Conservation (phyloP, 495 filamentous ascomycete species). For the Xylaria sp. region DNA sequence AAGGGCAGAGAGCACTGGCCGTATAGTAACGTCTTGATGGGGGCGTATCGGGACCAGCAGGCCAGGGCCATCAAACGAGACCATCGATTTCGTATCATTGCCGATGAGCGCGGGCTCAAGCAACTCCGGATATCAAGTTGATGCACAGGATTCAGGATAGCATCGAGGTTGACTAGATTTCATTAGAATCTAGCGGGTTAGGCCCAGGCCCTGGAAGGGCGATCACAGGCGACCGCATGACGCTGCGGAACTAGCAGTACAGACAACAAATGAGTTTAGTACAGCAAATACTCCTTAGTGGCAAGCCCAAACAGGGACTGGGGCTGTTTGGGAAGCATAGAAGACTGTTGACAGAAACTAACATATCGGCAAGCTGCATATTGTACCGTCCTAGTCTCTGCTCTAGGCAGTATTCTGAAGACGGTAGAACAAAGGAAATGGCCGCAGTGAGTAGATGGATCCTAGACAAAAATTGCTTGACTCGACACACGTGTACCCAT, state of each 20-base stretch:
- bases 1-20: conserved; percentile 28
- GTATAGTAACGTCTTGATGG: conserved; percentile 29
- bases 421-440: conserved; percentile 54
- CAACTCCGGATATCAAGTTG: conserved; percentile 37
- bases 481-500: conserved; percentile 59
- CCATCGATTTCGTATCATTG: conserved; percentile 38
- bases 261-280: conserved; percentile 57
- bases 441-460: conserved; percentile 43
- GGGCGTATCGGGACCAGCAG: conserved; percentile 32
- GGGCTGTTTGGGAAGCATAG: conserved; percentile 52
- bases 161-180: conserved; percentile 53
- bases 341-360: conserved; percentile 52
- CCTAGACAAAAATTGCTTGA: conserved; percentile 50
- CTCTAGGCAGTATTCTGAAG: conserved; percentile 42
- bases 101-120: conserved; percentile 37
- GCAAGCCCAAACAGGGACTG: conserved; percentile 51
- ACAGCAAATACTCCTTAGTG: conserved; percentile 52
- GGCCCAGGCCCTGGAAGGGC: conserved; percentile 48
- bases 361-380: conserved; percentile 58
- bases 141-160: conserved; percentile 40
- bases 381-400: conserved; percentile 52
- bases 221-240: conserved; percentile 53
- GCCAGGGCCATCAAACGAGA: conserved; percentile 32
- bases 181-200: conserved; percentile 46
- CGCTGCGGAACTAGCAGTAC: conserved; percentile 48